Base-by-base conservation (phyloP, 192 early-diverging fungal genomes). In the Podochytrium sp. region DNA sequence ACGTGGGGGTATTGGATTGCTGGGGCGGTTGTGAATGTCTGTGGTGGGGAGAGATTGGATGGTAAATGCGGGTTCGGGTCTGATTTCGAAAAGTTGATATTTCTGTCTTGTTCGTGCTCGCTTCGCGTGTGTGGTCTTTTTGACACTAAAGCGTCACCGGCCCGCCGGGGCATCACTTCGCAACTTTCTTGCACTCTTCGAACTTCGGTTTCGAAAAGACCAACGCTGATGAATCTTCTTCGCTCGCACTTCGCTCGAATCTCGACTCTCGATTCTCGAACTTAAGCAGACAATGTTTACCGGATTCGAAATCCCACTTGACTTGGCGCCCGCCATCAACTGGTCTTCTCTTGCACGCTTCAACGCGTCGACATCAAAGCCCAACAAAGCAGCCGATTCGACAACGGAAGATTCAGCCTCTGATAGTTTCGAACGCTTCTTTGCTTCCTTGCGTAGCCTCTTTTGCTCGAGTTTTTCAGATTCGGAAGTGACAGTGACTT, bases 1-100 rank as follows among this genome's bases (percentile, higher is more conserved):
- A 98, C 92, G 65, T 97, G 86, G 2, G 95, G 96, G 70, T 91
- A 93, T 37, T 71, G 64, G 50, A 84, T 81, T 1, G 55, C 65
- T 23, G 73, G 72, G 5, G 76, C 27, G 16, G 65, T 38, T 14
- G 71, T 47, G 38, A 55, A 50, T 23, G 72, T 56, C 70, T 69
- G 30, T 42, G 52, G n/a, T 30, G 41, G 55, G 0, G 42, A n/a
- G 38, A 34, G 32, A 23, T n/a, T 33, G 60, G 62, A 14, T 20
- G 7, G 62, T 55, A 12, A 18, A 18, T 65, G 32, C 58, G 25
- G n/a, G 27, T n/a, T 58, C 3, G 3, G 40, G 18, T 12, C 25
- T n/a, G n/a, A n/a, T n/a, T n/a, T n/a, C n/a, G n/a, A n/a, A n/a
- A n/a, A n/a, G n/a, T n/a, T n/a, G n/a, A n/a, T n/a, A n/a, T n/a